phyloP scores from a whole-genome alignment of 163 green algal genomes.

The Dunaliella salina region DNA sequence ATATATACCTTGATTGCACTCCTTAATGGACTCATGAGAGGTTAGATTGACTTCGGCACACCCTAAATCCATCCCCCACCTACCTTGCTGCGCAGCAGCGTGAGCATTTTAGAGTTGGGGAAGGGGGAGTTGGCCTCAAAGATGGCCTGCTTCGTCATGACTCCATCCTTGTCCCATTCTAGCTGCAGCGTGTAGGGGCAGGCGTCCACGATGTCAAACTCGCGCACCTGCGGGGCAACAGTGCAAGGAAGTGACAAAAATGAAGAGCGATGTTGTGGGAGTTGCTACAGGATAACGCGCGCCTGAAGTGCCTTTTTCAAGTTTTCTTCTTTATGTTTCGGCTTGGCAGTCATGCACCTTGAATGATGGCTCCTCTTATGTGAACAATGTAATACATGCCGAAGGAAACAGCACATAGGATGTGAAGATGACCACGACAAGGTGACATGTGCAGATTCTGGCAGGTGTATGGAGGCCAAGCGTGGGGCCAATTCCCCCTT shows the following conservation, averaged over 20 bases:
- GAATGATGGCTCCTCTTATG: too few species aligned
- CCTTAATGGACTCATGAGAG: too few species aligned
- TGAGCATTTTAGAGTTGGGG: constrained; percentile 55
- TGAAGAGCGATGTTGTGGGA: neutral
- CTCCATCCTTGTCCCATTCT: constrained; percentile 70
- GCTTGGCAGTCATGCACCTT: too few species aligned
- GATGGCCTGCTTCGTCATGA: constrained; percentile 51
- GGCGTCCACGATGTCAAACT: constrained; percentile 92
- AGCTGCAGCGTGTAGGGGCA: constrained; percentile 68
- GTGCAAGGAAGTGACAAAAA: neutral
- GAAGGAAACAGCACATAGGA: too few species aligned
- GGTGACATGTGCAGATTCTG: too few species aligned
- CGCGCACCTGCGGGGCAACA: constrained; percentile 61
- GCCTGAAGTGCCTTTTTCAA: neutral
- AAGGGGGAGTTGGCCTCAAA: constrained; percentile 70
- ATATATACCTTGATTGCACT: too few species aligned
- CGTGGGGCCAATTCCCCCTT: too few species aligned
- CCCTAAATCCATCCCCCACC: neutral
- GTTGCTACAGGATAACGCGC: neutral
- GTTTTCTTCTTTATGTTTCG: too few species aligned
- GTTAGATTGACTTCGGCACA: too few species aligned
- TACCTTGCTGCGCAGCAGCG: constrained; percentile 30
- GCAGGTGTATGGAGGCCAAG: too few species aligned
- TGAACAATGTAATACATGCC: too few species aligned
- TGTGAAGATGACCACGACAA: too few species aligned